Evolutionary conservation across 371 early-diverging fungal genomes (phyloP).

Genomic region (Rhizomucor pusillus): DNA sequence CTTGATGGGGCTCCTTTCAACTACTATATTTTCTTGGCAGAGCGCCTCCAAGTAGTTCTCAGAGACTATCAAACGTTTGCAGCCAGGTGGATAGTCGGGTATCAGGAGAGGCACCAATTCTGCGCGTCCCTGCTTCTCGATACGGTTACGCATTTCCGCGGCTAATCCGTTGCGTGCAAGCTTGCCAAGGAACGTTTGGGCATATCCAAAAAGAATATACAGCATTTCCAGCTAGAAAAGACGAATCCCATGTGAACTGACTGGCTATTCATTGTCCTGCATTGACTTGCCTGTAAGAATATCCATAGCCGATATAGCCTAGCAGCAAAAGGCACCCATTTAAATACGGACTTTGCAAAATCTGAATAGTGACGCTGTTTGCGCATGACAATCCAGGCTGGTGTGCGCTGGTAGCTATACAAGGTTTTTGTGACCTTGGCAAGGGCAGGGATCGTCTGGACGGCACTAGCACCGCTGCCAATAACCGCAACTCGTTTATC

Average conservation of each 20-base stretch:
- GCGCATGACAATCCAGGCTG: conserved; percentile 13
- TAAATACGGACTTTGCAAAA: conserved; percentile 11
- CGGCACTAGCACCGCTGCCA: conserved; percentile 48
- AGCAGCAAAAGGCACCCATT: conserved; percentile 15
- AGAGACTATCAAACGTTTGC: conserved; percentile 26
- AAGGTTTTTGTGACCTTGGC: conserved; percentile 9
- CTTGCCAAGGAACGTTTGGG: neutral
- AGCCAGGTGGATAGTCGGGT: conserved; percentile 21
- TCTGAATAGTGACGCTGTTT: conserved; percentile 8
- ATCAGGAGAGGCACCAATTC: conserved; percentile 15
- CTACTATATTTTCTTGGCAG: conserved; percentile 15
- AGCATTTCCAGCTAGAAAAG: conserved; percentile 9
- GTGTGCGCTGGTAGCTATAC: conserved; percentile 19
- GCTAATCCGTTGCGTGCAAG: neutral
- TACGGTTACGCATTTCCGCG: conserved; percentile 6
- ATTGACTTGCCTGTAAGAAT: conserved; percentile 10
- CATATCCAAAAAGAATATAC: conserved; percentile 15
- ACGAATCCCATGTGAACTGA: neutral
- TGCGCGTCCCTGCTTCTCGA: conserved; percentile 11
- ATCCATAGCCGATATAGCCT: conserved; percentile 12
- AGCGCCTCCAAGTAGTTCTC: conserved; percentile 23
- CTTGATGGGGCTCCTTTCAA: conserved; percentile 13
- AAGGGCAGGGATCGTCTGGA: conserved; percentile 21
- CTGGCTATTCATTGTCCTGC: neutral
- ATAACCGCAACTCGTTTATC: conserved; percentile 48